Conservation (phyloP, 1,284 basidiomycete species). For the Ceratobasidium papillatum region DNA sequence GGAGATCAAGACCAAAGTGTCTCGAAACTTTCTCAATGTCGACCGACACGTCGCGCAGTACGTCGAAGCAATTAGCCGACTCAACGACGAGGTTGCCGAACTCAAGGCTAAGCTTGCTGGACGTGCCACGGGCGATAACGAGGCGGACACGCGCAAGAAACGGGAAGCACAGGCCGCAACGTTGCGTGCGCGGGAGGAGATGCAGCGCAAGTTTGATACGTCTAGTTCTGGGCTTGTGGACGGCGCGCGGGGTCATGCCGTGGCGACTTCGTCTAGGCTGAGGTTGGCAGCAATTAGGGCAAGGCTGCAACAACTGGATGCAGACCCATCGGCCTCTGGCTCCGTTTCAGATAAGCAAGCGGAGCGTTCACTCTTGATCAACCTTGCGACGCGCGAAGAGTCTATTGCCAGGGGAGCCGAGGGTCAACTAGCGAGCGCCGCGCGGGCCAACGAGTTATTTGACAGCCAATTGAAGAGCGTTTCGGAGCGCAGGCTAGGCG, state of each 20-base stretch:
- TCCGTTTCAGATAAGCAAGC: slow-evolving; percentile 71
- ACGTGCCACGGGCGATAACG: slow-evolving; percentile 68
- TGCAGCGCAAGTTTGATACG: slow-evolving; percentile 73
- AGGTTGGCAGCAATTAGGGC: slow-evolving; percentile 71
- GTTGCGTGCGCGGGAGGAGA: slow-evolving; percentile 72
- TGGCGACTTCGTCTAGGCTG: slow-evolving; percentile 64
- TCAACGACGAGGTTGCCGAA: slow-evolving; percentile 83
- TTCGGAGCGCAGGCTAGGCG: slow-evolving; percentile 80
- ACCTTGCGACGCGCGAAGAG: slow-evolving; percentile 78
- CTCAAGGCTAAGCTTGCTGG: slow-evolving; percentile 85
- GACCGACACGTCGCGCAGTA: slow-evolving; percentile 93
- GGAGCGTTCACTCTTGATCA: slow-evolving; percentile 75
- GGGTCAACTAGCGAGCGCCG: slow-evolving; percentile 69
- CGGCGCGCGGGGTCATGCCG: slow-evolving; percentile 79
- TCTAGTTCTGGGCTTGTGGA: slow-evolving; percentile 74
- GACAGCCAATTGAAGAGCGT: slow-evolving; percentile 83
- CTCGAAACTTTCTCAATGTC: slow-evolving; percentile 92
- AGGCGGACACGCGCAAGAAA: slow-evolving; percentile 69
- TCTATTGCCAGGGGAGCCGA: slow-evolving; percentile 67
- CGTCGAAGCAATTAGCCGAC: slow-evolving; percentile 90
- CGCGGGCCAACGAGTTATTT: slow-evolving; percentile 81
- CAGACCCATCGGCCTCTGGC: slow-evolving; percentile 52
- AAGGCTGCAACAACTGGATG: slow-evolving; percentile 73
- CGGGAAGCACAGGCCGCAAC: slow-evolving; percentile 73
- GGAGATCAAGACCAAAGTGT: slow-evolving; percentile 94